A percentile compares a stretch with the other conserved stretches of the same genome.
Evolutionary conservation across 2,329 filamentous ascomycete species (phyloP).

Genomic region (Fusarium albidum): DNA sequence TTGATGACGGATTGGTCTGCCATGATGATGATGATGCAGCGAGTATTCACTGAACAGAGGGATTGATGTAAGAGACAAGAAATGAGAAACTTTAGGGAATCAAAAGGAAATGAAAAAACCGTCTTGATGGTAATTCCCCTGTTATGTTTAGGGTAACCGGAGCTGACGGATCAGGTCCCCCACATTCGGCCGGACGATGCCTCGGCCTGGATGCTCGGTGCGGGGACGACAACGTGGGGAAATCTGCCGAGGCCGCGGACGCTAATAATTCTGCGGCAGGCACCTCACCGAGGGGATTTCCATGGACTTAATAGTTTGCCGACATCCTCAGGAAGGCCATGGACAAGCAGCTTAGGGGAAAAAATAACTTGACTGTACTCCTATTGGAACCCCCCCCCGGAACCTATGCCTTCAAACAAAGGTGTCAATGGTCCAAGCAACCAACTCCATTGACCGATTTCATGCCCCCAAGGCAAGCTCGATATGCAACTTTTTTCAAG

Average conservation of each 20-base stretch:
- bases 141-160: slow-evolving; percentile 14
- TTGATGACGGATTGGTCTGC: slow-evolving; percentile 42
- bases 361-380: background rate
- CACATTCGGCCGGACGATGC: slow-evolving; percentile 34
- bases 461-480: slow-evolving; percentile 6
- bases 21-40: slow-evolving; percentile 18
- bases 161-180: slow-evolving; percentile 27
- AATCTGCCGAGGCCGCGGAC: too few species aligned
- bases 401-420: background rate
- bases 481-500: slow-evolving; percentile 28
- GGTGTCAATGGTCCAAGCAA: slow-evolving; percentile 4
- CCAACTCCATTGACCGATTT: slow-evolving; percentile 34
- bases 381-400: background rate
- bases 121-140: background rate
- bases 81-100: background rate
- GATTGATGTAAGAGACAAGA: background rate
- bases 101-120: background rate
- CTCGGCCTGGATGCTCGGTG: slow-evolving; percentile 22
- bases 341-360: background rate
- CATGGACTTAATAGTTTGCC: too few species aligned
- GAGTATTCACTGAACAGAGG: background rate
- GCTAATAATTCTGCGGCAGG: too few species aligned
- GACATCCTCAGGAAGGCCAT: background rate
- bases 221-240: background rate
- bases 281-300: too few species aligned